Conservation (phyloP, 345 rosid genomes). For the Arabidopsis suecica region DNA sequence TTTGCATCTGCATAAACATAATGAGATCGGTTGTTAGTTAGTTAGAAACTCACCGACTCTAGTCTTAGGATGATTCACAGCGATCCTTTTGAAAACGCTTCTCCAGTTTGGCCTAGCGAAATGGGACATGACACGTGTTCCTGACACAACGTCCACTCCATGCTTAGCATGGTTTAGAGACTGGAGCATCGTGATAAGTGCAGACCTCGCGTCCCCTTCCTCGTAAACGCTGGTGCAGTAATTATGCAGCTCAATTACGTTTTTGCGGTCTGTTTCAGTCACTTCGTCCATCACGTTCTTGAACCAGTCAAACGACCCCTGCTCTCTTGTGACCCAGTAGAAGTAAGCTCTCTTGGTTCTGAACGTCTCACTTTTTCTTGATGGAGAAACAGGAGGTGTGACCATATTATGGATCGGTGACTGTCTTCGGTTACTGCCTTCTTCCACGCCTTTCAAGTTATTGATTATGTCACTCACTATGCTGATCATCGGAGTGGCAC, state of each 20-base stretch:
- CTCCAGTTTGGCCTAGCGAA: conserved; percentile 85
- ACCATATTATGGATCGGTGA: conserved; percentile 49
- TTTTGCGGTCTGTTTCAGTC: conserved; percentile 61
- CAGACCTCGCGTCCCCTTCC: conserved; percentile 88
- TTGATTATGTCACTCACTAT: conserved; percentile 74
- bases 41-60: conserved; percentile 61
- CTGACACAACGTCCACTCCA: conserved; percentile 86
- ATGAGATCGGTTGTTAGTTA: background rate
- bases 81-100: conserved; percentile 65
- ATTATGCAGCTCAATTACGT: conserved; percentile 78
- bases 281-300: conserved; percentile 85
- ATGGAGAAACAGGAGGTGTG: conserved; percentile 42
- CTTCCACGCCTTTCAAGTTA: conserved; percentile 54
- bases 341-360: conserved; percentile 81
- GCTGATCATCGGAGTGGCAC: conserved; percentile 94
- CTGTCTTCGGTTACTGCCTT: conserved; percentile 48
- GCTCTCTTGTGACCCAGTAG: conserved; percentile 90
- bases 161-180: conserved; percentile 69
- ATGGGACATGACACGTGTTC: conserved; percentile 79
- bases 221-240: conserved; percentile 87
- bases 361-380: conserved; percentile 49
- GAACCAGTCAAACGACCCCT: conserved; percentile 90
- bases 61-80: conserved; percentile 60
- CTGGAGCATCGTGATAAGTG: conserved; percentile 82
- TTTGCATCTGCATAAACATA: background rate